These are phyloP conservation scores for Sphaerulina musiva DNA, from an alignment of 2,329 filamentous ascomycete species.

Conservation along the genomic window DNA sequence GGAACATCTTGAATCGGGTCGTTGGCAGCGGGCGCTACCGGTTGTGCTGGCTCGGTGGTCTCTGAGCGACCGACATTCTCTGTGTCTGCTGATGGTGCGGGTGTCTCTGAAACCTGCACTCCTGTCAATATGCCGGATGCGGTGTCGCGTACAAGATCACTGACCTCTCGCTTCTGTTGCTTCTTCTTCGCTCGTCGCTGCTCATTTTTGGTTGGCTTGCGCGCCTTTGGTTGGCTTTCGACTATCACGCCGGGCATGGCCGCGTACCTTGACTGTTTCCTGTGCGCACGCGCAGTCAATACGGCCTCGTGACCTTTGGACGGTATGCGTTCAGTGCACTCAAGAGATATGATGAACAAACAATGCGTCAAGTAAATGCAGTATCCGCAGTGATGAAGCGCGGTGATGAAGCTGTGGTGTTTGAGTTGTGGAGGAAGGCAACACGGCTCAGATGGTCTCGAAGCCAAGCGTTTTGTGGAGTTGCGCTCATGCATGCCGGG, in stretches of 20 bases:
- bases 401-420: too few relatives aligned
- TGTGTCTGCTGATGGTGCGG: conserved; percentile 28
- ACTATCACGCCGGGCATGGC: conserved; percentile 34
- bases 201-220: conserved; percentile 88
- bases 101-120: conserved; percentile 5
- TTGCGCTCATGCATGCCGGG: too few relatives aligned
- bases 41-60: conserved; percentile 24
- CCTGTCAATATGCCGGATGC: background rate
- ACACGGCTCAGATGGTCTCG: too few relatives aligned
- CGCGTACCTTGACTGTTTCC: conserved; percentile 21
- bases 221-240: conserved; percentile 30
- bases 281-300: conserved; percentile 2
- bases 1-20: conserved; percentile 26
- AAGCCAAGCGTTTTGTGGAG: too few relatives aligned
- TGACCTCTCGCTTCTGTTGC: conserved; percentile 64
- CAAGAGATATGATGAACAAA: background rate
- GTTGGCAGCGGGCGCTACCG: conserved; percentile 25
- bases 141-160: background rate
- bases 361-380: background rate
- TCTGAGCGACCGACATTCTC: conserved; percentile 26
- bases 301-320: background rate
- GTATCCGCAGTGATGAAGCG: background rate
- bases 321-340: background rate
- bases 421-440: too few relatives aligned
- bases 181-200: conserved; percentile 91